Evolutionary conservation across 345 rosid genomes (phyloP).

Genomic region (Luvunga scandens): DNA sequence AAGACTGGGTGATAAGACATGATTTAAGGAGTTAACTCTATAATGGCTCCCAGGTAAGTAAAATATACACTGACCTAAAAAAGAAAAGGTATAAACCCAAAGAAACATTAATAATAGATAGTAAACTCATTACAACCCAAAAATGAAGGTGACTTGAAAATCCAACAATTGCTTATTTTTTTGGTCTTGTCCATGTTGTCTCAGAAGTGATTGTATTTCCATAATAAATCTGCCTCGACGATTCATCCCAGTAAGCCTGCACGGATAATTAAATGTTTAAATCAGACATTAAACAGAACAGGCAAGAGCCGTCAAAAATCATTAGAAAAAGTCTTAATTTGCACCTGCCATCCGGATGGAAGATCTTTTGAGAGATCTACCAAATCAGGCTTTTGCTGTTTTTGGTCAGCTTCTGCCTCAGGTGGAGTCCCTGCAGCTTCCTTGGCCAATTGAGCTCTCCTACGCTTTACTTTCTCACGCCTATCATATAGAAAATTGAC

Average conservation of each 20-base stretch:
- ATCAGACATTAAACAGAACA: neutral
- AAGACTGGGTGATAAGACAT: too few relatives aligned
- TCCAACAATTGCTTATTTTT: constrained; percentile 17
- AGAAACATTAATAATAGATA: neutral
- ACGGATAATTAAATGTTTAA: neutral
- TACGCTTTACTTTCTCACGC: constrained; percentile 91
- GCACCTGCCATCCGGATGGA: constrained; percentile 89
- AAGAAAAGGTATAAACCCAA: too few relatives aligned
- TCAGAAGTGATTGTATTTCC: constrained; percentile 55
- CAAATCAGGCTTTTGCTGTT: constrained; percentile 45
- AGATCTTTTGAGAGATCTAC: constrained; percentile 52
- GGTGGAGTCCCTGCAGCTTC: constrained; percentile 32
- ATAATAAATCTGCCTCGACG: constrained; percentile 57
- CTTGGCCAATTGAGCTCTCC: constrained; percentile 56
- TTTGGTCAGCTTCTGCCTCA: constrained; percentile 27
- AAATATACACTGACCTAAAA: neutral
- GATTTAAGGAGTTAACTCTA: neutral
- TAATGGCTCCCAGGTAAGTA: neutral
- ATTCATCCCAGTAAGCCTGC: constrained; percentile 63
- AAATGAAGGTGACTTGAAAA: neutral
- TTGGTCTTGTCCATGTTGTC: constrained; percentile 65
- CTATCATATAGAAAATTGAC: constrained; percentile 30
- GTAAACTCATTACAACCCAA: neutral
- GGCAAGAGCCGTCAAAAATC: neutral
- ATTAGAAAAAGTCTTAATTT: neutral